Evolutionary conservation across 441 rosid genomes (phyloP).

Genomic region (Iberis amara): DNA sequence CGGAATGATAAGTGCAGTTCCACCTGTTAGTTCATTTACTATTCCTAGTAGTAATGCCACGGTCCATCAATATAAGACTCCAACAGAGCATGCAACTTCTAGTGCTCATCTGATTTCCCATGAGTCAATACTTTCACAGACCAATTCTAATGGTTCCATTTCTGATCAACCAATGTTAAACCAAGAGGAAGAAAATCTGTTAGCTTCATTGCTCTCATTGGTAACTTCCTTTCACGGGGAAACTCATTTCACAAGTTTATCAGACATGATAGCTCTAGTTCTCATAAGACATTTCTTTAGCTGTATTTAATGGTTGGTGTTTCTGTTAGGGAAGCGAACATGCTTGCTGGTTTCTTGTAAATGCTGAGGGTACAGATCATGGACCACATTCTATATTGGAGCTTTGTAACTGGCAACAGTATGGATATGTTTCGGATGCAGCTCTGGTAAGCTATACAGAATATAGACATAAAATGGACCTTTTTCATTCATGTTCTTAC

Average conservation of each 20-base stretch:
- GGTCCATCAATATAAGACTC: slow-evolving; percentile 29
- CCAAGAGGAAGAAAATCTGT: slow-evolving; percentile 30
- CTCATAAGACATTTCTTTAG: not conserved
- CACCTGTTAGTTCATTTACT: slow-evolving; percentile 16
- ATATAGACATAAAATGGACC: not conserved
- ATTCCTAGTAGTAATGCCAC: slow-evolving; percentile 22
- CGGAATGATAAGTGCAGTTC: slow-evolving; percentile 31
- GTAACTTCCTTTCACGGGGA: slow-evolving; percentile 36
- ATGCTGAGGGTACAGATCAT: slow-evolving; percentile 56
- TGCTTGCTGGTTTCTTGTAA: slow-evolving; percentile 81
- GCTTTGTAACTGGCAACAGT: slow-evolving; percentile 60
- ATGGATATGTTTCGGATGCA: slow-evolving; percentile 61
- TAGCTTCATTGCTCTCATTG: slow-evolving; percentile 35
- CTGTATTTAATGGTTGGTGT: slow-evolving; percentile 16
- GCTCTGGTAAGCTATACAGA: slow-evolving; percentile 44
- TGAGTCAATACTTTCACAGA: slow-evolving; percentile 31
- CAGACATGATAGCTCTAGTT: slow-evolving; percentile 16
- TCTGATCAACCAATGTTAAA: slow-evolving; percentile 33
- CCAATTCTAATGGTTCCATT: slow-evolving; percentile 26
- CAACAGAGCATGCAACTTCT: slow-evolving; percentile 29
- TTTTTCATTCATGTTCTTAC: not conserved
- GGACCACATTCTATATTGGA: slow-evolving; percentile 75
- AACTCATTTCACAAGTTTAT: slow-evolving; percentile 11
- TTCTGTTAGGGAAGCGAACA: slow-evolving; percentile 54
- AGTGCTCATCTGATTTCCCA: slow-evolving; percentile 26